A percentile compares a stretch with the other conserved stretches of the same genome.
Evolutionary conservation across 1,284 basidiomycete genomes (phyloP).

Genomic region (Irpex rosettiformis): DNA sequence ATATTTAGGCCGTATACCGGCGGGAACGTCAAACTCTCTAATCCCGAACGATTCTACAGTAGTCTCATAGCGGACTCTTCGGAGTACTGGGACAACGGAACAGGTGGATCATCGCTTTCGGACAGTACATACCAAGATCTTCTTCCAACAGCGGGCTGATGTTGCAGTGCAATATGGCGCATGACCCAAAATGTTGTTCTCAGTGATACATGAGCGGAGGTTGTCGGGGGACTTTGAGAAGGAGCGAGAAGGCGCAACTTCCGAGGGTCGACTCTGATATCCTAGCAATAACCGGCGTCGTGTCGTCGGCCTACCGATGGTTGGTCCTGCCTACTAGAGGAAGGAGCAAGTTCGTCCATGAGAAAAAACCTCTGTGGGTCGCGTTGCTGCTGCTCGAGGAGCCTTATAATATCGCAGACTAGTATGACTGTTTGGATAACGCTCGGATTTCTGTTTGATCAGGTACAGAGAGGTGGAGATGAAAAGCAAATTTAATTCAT

Average conservation of each 20-base stretch:
- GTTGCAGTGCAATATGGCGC: conserved; percentile 8
- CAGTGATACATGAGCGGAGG: conserved; percentile 5
- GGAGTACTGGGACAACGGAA: conserved; percentile 50
- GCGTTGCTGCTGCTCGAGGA: no score
- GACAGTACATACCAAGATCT: conserved; percentile 61
- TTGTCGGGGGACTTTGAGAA: no score
- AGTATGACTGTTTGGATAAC: no score
- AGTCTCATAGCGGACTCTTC: conserved; percentile 40
- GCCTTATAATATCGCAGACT: no score
- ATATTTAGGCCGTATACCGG: conserved; percentile 45
- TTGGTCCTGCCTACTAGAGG: conserved; percentile 11
- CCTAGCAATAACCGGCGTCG: no score
- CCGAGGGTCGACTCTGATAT: no score
- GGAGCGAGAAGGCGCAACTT: conserved; percentile 10
- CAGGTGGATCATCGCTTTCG: conserved; percentile 48
- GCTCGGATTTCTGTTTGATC: no score
- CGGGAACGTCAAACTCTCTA: conserved; percentile 43
- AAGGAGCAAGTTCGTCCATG: no score
- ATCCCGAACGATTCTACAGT: conserved; percentile 41
- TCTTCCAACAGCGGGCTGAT: conserved; percentile 62
- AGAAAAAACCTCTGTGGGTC: no score
- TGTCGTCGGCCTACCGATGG: conserved; percentile 16
- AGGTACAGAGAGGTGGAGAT: no score
- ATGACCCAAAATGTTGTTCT: conserved; percentile 7
- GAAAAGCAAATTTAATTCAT: no score